Evolutionary conservation across 1,284 basidiomycete genomes (phyloP), one percentile per base, ranked within the genome.

Genomic region (Cryptococcus neoformans): DNA sequence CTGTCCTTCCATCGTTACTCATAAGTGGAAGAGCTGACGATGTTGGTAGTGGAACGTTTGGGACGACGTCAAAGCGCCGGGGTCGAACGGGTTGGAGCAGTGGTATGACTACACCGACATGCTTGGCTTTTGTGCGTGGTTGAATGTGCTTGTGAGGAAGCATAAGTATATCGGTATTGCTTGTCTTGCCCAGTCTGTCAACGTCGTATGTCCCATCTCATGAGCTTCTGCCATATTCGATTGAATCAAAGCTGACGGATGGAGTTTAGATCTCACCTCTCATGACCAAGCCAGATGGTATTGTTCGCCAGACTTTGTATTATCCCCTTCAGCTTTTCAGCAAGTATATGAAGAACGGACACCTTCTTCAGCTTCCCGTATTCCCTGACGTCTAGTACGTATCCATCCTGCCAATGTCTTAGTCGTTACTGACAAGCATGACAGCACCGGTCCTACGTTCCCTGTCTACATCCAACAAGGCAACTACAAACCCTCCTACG

Each of bases 121-220:
- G 51, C 78, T 86, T 1, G 84, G 83, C 62, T 77, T 77, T 66
- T 81, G 82, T 4, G 80, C 83, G 1, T 87, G 85, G 84, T 72
- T 87, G 59, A 85, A 86, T 67, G 80, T 85, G 11, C 83, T 87
- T 57, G 81, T 86, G 14, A 78, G 85, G 16, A 84, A 86, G 56
- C 81, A 82, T 6, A 81, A 84, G 62, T 77, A 84, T 34, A 81
- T 86, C 46, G 82, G 82, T 53, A 84, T 86, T 52, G 85, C 85
- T 0, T 86, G 85, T 65, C 81, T 86, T 48, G 84, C 85, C 0
- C 85, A 87, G 78, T 82, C 74, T 37, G 81, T 72, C 62, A 75
- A 74, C 54, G 73, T 74, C 2, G 72, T 73, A 49, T 60, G 70
- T 70, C 1, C 2, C 34, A 37, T 10, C 28, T 46, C 38, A n/a